A percentile compares a stretch with the other conserved stretches of the same genome.
Conservation (phyloP, 805 yeast genomes). For the Tetrapisispora pingtungensis region DNA sequence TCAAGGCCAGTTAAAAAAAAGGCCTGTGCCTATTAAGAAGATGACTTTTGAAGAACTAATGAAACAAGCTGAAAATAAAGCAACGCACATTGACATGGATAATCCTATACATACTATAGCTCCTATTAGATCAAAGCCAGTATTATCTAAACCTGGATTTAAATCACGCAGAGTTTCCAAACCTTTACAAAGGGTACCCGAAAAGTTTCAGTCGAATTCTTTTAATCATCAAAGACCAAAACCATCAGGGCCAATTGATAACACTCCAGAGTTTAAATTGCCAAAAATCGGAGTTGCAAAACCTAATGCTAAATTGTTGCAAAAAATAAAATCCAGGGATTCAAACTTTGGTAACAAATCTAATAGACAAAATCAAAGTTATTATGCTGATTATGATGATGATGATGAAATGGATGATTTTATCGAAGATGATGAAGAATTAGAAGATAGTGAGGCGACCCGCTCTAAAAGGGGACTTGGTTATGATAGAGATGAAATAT, state of each 20-base stretch:
- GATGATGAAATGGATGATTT: conserved; percentile 18
- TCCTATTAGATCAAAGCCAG: neutral
- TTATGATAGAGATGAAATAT: conserved; percentile 77
- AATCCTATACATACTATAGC: conserved; percentile 10
- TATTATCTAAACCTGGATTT: conserved; percentile 2
- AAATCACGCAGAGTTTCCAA: neutral
- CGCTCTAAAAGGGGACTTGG: conserved; percentile 27
- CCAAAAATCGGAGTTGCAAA: conserved; percentile 33
- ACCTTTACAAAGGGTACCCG: neutral
- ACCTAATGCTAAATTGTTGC: conserved; percentile 47
- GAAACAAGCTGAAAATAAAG: conserved; percentile 43
- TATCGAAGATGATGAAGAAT: conserved; percentile 36
- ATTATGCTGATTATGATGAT: conserved; percentile 10
- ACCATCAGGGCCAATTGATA: neutral
- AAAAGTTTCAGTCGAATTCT: conserved; percentile 1
- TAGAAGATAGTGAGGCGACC: too few species aligned
- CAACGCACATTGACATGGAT: conserved; percentile 4
- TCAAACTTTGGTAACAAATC: conserved; percentile 1
- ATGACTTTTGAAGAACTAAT: conserved; percentile 46
- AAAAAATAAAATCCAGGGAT: conserved; percentile 32
- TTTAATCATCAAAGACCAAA: too few species aligned
- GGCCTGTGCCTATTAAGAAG: conserved; percentile 30
- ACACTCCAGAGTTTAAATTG: conserved; percentile 8
- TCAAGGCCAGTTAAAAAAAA: conserved; percentile 3
- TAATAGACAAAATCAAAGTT: neutral